A percentile compares a stretch with the other conserved stretches of the same genome.
These are phyloP conservation scores for Lepidium sativum DNA, from an alignment of 345 rosid genomes.

Conservation along the genomic window DNA sequence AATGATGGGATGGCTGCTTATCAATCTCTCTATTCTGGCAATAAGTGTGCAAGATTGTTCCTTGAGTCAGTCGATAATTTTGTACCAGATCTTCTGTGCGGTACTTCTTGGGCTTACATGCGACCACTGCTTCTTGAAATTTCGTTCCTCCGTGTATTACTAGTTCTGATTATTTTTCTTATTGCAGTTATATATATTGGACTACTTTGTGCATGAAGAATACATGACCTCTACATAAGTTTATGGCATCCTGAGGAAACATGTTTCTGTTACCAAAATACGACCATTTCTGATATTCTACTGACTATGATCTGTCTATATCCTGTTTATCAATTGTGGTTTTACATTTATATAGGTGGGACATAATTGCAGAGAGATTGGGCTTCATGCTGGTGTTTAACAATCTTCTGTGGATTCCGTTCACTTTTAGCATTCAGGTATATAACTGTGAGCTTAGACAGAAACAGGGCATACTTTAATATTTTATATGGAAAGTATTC, in stretches of 20 bases:
- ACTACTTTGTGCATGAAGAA: conserved; percentile 78
- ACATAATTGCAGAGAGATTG: conserved; percentile 88
- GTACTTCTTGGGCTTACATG: conserved; percentile 39
- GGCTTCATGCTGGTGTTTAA: conserved; percentile 97
- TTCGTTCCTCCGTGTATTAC: background rate
- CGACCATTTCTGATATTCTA: background rate
- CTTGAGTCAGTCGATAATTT: conserved; percentile 63
- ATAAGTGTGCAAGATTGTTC: conserved; percentile 49
- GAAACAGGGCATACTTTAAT: background rate
- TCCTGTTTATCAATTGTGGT: background rate
- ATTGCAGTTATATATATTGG: conserved; percentile 68
- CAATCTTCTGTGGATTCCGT: conserved; percentile 91
- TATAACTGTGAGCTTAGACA: conserved; percentile 15
- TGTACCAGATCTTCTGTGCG: conserved; percentile 66
- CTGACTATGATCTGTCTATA: background rate
- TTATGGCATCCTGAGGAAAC: background rate
- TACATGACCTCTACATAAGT: conserved; percentile 96
- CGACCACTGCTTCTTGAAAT: background rate
- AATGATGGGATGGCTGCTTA: conserved; percentile 96
- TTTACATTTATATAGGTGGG: conserved; percentile 51
- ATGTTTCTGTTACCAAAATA: background rate
- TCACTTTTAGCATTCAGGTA: conserved; percentile 96
- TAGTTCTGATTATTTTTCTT: background rate
- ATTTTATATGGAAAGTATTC: background rate
- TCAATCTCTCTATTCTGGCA: conserved; percentile 76